A percentile compares a stretch with the other conserved stretches of the same genome.
phyloP scores from a whole-genome alignment of 345 rosid species.

The Nasturtium officinale region DNA sequence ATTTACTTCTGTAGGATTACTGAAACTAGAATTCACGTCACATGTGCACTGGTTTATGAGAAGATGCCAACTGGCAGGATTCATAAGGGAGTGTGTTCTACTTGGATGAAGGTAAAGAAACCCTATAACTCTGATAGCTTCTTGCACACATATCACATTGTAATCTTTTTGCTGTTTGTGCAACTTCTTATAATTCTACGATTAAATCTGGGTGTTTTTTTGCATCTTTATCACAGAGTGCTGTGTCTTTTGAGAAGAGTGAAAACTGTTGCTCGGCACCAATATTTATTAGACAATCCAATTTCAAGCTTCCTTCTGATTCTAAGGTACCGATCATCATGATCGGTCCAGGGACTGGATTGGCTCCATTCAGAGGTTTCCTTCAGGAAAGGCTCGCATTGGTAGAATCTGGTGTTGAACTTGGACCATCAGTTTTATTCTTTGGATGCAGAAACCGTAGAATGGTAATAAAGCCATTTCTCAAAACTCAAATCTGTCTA shows the following conservation, averaged over 20 bases:
- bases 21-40: conserved; percentile 82
- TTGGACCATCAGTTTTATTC: conserved; percentile 80
- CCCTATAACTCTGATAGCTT: neutral
- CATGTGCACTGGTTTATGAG: conserved; percentile 94
- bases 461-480: conserved; percentile 51
- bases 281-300: conserved; percentile 84
- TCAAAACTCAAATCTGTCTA: neutral
- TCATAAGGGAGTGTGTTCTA: conserved; percentile 94
- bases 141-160: neutral
- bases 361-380: conserved; percentile 99
- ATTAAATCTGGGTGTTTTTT: neutral
- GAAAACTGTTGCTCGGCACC: conserved; percentile 81
- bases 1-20: conserved; percentile 59
- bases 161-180: neutral
- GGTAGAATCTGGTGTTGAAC: conserved; percentile 73
- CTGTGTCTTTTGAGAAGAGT: conserved; percentile 69
- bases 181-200: neutral
- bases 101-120: conserved; percentile 74
- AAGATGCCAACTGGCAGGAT: conserved; percentile 80
- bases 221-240: conserved; percentile 50
- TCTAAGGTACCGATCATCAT: conserved; percentile 78
- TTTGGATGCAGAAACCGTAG: conserved; percentile 94
- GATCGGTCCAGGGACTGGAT: conserved; percentile 98
- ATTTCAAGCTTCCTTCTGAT: conserved; percentile 87
- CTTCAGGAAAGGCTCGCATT: conserved; percentile 88